phyloP scores from a whole-genome alignment of 78 protist species.

The Pelomyxa schiedti region DNA sequence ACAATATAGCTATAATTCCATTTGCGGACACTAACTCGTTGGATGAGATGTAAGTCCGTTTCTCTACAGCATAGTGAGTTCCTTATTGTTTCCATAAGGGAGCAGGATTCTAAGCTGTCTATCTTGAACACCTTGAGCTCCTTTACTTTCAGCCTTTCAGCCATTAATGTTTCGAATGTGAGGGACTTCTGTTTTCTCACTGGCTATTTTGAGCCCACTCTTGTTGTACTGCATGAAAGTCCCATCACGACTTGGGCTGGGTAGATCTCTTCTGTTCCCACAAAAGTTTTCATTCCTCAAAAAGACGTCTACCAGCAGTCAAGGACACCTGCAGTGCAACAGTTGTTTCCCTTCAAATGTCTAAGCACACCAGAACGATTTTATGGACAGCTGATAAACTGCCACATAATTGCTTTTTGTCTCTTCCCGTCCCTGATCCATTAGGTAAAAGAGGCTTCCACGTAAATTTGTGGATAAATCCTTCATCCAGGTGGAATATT shows the following conservation, averaged over 20 bases:
- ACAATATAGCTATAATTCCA: conserved; percentile 29
- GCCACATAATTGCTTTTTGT: conserved; percentile 25
- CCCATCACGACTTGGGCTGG: conserved; percentile 43
- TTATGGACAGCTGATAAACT: conserved; percentile 33
- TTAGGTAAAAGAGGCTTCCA: neutral
- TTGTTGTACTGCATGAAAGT: conserved; percentile 31
- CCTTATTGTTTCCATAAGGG: neutral
- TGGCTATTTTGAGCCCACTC: conserved; percentile 59
- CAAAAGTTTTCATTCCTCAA: neutral
- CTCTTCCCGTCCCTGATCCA: neutral
- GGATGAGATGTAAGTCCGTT: conserved; percentile 13
- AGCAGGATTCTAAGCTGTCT: neutral
- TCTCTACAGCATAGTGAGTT: neutral
- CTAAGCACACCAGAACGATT: neutral
- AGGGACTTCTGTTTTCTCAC: conserved; percentile 42
- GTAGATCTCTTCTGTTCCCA: neutral
- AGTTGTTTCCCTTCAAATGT: conserved; percentile 21
- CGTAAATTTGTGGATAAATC: neutral
- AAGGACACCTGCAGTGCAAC: conserved; percentile 23
- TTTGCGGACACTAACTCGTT: conserved; percentile 6
- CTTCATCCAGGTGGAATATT: conserved; percentile 51
- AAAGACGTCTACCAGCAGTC: conserved; percentile 3
- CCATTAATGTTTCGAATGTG: conserved; percentile 16
- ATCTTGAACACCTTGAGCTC: neutral
- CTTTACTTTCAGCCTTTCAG: conserved; percentile 10